Evolutionary conservation across 129 eudicot species (phyloP), one percentile per base, ranked within the genome.

Genomic region (Heracleum sosnowskyi): DNA sequence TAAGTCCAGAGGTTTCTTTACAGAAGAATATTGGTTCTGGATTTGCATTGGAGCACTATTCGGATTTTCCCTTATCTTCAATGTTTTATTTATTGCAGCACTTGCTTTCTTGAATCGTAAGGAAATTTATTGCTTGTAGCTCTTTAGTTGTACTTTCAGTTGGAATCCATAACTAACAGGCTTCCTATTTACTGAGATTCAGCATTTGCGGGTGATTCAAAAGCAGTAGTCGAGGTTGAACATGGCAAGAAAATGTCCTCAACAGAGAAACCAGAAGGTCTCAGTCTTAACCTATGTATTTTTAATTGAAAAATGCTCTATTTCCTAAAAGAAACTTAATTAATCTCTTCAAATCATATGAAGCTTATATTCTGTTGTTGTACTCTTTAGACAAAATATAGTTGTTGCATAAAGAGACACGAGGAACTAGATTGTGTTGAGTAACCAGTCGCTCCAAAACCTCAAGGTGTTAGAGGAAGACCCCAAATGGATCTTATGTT

Each of bases 91-190:
- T 78, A 83, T 85, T 42, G 15, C 86, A 37, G 91, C 98, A 18
- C 77, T 93, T 44, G 84, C 96, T 13, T 93, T 89, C 80, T 81
- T 93, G 68, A 85, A 90, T 42, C 91, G 97, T 93, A 89, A 89
- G 98, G 18, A 75, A 63, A 36, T 70, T 45, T 51, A 40, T 20
- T 26, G 11, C 40, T 40, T 77, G 16, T 12, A 76, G n/a, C 20
- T 33, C 24, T 4, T 64, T 70, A 76, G 44, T n/a, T 76, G 8
- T 46, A 12, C 42, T 62, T 75, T 18, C 22, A 39, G 7, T 34
- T 41, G 17, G 39, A 31, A 49, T 55, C 31, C 24, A n/a, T 13
- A 73, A 73, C 79, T 85, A 55, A 77, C 76, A 17, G 18, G 17
- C 76, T 20, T 84, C 24, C 24, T 76, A 55, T 71, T 17, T 37